A percentile compares a stretch with the other conserved stretches of the same genome.
phyloP scores from a whole-genome alignment of 495 filamentous ascomycete genomes.

The Penicillium riverlandense region DNA sequence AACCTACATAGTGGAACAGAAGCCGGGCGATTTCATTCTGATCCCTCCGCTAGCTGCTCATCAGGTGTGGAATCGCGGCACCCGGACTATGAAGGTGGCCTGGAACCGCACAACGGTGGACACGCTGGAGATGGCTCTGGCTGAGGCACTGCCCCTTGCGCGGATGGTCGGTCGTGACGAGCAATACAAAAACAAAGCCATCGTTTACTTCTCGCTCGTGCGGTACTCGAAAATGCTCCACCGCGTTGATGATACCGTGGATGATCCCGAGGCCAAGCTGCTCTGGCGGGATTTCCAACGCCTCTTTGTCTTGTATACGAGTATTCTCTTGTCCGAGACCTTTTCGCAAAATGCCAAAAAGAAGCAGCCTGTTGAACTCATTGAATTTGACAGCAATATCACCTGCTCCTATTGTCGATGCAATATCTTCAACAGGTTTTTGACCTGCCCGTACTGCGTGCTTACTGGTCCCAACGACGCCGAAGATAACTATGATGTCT shows the following conservation, averaged over 20 bases:
- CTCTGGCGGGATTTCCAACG: constrained; percentile 70
- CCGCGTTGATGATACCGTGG: constrained; percentile 20
- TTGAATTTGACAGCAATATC: constrained; percentile 78
- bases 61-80: constrained; percentile 97
- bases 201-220: constrained; percentile 75
- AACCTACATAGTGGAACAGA: constrained; percentile 89
- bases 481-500: constrained; percentile 84
- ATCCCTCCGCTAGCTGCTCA: constrained; percentile 95
- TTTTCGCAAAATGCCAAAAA: constrained; percentile 60
- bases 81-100: constrained; percentile 89
- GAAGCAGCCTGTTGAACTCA: constrained; percentile 49
- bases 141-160: constrained; percentile 79
- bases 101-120: constrained; percentile 97
- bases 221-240: constrained; percentile 65
- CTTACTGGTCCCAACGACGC: constrained; percentile 46
- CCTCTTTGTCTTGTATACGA: constrained; percentile 68
- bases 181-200: constrained; percentile 97
- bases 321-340: constrained; percentile 76
- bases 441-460: constrained; percentile 79
- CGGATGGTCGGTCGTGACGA: constrained; percentile 95
- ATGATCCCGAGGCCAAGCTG: constrained; percentile 52
- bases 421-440: constrained; percentile 95
- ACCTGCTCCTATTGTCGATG: constrained; percentile 93
- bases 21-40: constrained; percentile 87
- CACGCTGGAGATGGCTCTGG: constrained; percentile 75